Conservation (phyloP, 768 basidiomycete species). For the Amanita subjunquillea region DNA sequence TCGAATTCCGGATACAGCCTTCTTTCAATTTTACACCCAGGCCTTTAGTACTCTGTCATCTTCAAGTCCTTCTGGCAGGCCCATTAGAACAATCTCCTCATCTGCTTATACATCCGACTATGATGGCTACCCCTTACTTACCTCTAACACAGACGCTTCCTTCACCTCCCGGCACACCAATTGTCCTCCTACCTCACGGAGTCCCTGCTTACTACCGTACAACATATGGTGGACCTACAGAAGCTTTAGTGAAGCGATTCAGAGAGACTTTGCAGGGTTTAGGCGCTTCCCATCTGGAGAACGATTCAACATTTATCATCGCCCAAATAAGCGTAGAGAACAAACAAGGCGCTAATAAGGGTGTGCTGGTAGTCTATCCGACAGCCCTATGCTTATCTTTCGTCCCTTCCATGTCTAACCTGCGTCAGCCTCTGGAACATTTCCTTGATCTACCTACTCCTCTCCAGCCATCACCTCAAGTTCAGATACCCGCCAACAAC, state of each 20-base stretch:
- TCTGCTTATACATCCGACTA: conserved; percentile 56
- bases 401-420: conserved; percentile 22
- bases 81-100: conserved; percentile 17
- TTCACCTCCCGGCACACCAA: conserved; percentile 50
- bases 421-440: conserved; percentile 32
- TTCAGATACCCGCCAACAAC: conserved; percentile 24
- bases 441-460: conserved; percentile 59
- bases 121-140: conserved; percentile 47
- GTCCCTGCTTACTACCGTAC: conserved; percentile 66
- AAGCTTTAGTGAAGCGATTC: conserved; percentile 53
- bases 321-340: conserved; percentile 71
- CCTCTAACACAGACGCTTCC: conserved; percentile 35
- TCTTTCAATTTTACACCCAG: conserved; percentile 18
- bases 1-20: not conserved
- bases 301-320: conserved; percentile 37
- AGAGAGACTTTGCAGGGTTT: conserved; percentile 50
- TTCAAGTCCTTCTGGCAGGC: conserved; percentile 41
- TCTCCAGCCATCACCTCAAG: conserved; percentile 41
- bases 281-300: conserved; percentile 47
- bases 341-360: conserved; percentile 74
- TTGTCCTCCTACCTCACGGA: conserved; percentile 59
- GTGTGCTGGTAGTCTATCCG: conserved; percentile 67
- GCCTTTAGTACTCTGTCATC: conserved; percentile 48
- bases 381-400: conserved; percentile 42
- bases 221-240: conserved; percentile 59